Conservation (phyloP, 1,139 yeast genomes). For the Protomyces inundatus region DNA sequence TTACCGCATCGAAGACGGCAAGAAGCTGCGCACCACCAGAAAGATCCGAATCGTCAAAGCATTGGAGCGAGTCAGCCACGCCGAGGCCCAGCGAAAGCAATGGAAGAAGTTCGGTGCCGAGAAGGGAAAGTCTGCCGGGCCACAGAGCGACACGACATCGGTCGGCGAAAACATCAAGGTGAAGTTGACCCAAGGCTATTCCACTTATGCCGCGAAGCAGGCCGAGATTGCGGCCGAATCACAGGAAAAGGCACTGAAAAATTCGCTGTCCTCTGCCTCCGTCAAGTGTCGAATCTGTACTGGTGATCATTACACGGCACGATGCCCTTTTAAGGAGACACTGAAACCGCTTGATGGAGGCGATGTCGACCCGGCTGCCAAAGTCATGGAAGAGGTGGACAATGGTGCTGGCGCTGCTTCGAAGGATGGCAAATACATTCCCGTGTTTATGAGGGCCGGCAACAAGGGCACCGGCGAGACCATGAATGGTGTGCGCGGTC, state of each 20-base stretch:
- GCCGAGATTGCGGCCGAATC: constrained; percentile 36
- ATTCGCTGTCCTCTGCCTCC: constrained; percentile 58
- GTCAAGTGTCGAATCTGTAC: constrained; percentile 85
- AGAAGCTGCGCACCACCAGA: constrained; percentile 82
- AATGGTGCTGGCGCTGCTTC: constrained; percentile 36
- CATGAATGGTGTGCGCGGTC: constrained; percentile 36
- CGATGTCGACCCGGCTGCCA: constrained; percentile 24
- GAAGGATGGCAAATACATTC: constrained; percentile 55
- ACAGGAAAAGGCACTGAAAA: constrained; percentile 63
- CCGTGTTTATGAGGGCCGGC: constrained; percentile 70
- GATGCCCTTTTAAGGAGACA: constrained; percentile 94
- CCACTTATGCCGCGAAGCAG: constrained; percentile 31
- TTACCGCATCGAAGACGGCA: constrained; percentile 66
- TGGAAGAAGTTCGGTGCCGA: constrained; percentile 78
- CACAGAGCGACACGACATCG: constrained; percentile 76
- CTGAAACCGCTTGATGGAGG: constrained; percentile 51
- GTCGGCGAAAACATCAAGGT: constrained; percentile 68
- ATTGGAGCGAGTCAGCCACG: constrained; percentile 64
- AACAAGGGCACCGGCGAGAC: constrained; percentile 46
- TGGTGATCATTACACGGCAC: constrained; percentile 88
- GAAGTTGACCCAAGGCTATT: constrained; percentile 35
- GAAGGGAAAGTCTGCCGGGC: constrained; percentile 70
- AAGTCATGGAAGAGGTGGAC: constrained; percentile 25
- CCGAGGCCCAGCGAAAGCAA: constrained; percentile 43
- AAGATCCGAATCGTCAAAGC: constrained; percentile 70